Conservation (phyloP, 352 stramenopile species). For the Elongisporangium prolatum region DNA sequence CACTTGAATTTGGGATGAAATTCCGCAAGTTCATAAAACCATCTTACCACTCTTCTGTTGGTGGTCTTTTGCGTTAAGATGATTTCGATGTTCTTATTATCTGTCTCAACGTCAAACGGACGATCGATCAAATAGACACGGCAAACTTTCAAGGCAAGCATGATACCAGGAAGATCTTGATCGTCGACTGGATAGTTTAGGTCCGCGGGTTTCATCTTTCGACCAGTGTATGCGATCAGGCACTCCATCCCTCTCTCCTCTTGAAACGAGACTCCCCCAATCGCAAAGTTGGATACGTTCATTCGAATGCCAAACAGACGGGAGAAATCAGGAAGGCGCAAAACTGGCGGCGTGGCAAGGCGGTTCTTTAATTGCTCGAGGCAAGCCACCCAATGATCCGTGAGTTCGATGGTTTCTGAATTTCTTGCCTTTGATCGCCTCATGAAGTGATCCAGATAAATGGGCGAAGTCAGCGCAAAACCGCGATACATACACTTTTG, state of each 20-base stretch:
- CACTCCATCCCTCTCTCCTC: conserved; percentile 5
- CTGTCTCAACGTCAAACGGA: conserved; percentile 9
- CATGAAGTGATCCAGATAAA: conserved; percentile 8
- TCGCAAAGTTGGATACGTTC: conserved; percentile 5
- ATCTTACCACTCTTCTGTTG: conserved; percentile 7
- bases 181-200: conserved; percentile 11
- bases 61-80: conserved; percentile 16
- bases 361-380: background rate
- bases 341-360: conserved; percentile 5
- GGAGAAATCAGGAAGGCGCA: conserved; percentile 7
- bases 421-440: conserved; percentile 8
- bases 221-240: conserved; percentile 9
- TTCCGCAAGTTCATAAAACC: conserved; percentile 13
- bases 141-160: conserved; percentile 9
- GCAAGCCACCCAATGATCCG: background rate
- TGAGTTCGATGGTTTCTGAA: conserved; percentile 5
- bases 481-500: conserved; percentile 14
- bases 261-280: conserved; percentile 10
- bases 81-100: conserved; percentile 12
- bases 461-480: conserved; percentile 15
- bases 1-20: conserved; percentile 13
- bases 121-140: conserved; percentile 8
- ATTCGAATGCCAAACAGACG: conserved; percentile 5
- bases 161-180: conserved; percentile 10
- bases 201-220: conserved; percentile 18